phyloP scores from a whole-genome alignment of 1,139 yeast species.

The Yamadazyma oceani region DNA sequence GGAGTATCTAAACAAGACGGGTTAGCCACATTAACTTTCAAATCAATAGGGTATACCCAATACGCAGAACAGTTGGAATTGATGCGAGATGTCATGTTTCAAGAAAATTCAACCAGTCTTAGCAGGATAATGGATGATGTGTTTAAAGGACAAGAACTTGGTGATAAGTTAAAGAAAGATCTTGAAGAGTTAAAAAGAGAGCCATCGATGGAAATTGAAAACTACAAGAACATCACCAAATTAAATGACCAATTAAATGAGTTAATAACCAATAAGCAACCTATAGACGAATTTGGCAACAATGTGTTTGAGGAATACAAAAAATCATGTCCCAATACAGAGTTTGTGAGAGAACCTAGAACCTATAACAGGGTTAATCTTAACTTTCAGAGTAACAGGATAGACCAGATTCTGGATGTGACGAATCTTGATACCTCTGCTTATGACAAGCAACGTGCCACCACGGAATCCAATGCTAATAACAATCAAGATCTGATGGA shows the following conservation, averaged over 20 bases:
- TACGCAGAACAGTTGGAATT: constrained; percentile 40
- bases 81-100: constrained; percentile 24
- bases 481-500: no score
- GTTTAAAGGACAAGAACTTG: constrained; percentile 17
- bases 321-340: constrained; percentile 17
- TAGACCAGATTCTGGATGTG: constrained; percentile 27
- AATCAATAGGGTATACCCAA: constrained; percentile 39
- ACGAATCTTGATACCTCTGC: constrained; percentile 23
- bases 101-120: constrained; percentile 15
- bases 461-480: no score
- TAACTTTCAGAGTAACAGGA: constrained; percentile 10
- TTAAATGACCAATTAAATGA: constrained; percentile 20
- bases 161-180: constrained; percentile 22
- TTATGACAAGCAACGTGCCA: constrained; percentile 16
- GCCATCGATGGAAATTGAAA: neutral
- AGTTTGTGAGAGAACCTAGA: constrained; percentile 13
- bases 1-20: constrained; percentile 49
- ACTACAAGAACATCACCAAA: constrained; percentile 6
- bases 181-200: constrained; percentile 11
- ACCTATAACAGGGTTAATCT: constrained; percentile 6
- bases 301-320: constrained; percentile 19
- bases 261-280: constrained; percentile 16
- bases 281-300: constrained; percentile 17
- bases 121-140: constrained; percentile 23
- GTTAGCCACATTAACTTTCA: constrained; percentile 43